Evolutionary conservation across 1,284 basidiomycete species (phyloP), one percentile per base, ranked within the genome.

Genomic region (Tilletia caries): DNA sequence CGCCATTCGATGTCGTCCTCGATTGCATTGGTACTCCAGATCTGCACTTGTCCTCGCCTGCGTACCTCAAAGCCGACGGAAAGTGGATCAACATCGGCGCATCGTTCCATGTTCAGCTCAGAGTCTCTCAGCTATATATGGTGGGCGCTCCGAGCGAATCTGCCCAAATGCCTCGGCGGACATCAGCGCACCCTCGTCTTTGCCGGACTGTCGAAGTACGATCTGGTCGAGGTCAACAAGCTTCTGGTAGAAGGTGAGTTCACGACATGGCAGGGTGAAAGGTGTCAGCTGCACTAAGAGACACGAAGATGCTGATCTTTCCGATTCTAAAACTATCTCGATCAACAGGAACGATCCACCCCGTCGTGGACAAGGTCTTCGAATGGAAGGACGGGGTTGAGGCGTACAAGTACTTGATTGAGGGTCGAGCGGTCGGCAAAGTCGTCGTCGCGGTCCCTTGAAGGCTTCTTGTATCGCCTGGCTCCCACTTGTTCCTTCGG

Each of bases 341-440:
- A n/a, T n/a, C n/a, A n/a, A n/a, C n/a, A 62, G 58, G 50, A n/a
- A 34, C 65, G 32, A 29, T 71, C 13, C 32, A 41, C 12, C 70
- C 68, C 10, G 20, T 60, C 32, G 33, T 46, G n/a, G 70, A 71
- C 64, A 18, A 18, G 6, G 64, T 64, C 4, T 71, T 69, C 44
- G 15, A 8, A 6, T 71, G 33, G n/a, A 34, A 62, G 15, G 52
- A 71, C 8, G 67, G 68, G 50, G 58, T 43, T 2, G 52, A 71
- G 15, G 70, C 70, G 18, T 69, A 69, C 64, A 27, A 44, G 10
- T 29, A 65, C 33, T 23, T 71, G 43, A 69, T 69, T 41, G 62
- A 44, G 15, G 70, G 70, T 58, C 66, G 70, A 6, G 70, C 67
- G 15, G 32, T 68, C 13, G 70, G 70, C 34, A 71, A 71, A 25